phyloP scores from a whole-genome alignment of 495 filamentous ascomycete species.

The Xylaria cubensis region DNA sequence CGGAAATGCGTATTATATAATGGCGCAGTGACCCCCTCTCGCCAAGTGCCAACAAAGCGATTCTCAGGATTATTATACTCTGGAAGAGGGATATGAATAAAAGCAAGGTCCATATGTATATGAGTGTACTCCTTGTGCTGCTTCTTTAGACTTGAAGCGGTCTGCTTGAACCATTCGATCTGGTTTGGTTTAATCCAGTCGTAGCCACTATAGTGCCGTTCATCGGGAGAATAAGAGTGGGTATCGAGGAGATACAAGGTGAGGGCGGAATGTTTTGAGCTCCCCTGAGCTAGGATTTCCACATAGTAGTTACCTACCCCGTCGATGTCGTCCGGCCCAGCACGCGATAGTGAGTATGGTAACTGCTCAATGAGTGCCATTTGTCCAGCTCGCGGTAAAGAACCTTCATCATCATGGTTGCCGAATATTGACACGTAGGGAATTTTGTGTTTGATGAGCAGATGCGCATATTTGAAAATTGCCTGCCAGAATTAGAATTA shows the following conservation, averaged over 20 bases:
- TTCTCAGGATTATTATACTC: constrained; percentile 70
- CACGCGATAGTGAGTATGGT: constrained; percentile 84
- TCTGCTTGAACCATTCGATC: constrained; percentile 90
- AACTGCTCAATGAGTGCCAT: constrained; percentile 87
- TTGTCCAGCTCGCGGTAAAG: constrained; percentile 73
- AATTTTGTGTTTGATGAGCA: constrained; percentile 84
- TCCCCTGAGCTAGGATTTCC: constrained; percentile 83
- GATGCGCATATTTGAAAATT: constrained; percentile 89
- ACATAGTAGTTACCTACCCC: constrained; percentile 95
- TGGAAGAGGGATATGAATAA: constrained; percentile 95
- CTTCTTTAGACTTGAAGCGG: constrained; percentile 69
- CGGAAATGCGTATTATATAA: constrained; percentile 86
- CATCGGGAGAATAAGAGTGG: constrained; percentile 90
- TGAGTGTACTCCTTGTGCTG: constrained; percentile 81
- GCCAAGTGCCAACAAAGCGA: constrained; percentile 67
- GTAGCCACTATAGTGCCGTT: constrained; percentile 83
- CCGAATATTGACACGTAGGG: constrained; percentile 96
- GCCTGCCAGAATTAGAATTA: constrained; percentile 59
- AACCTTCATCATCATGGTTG: constrained; percentile 95
- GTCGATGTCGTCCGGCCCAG: constrained; percentile 82
- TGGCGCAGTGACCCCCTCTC: constrained; percentile 83
- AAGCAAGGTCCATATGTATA: constrained; percentile 94
- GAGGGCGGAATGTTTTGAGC: constrained; percentile 82
- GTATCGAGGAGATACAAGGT: constrained; percentile 95
- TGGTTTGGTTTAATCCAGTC: constrained; percentile 96